Evolutionary conservation across 176 grass and related monocot genomes (phyloP).

Genomic region (Oryza australiensis): DNA sequence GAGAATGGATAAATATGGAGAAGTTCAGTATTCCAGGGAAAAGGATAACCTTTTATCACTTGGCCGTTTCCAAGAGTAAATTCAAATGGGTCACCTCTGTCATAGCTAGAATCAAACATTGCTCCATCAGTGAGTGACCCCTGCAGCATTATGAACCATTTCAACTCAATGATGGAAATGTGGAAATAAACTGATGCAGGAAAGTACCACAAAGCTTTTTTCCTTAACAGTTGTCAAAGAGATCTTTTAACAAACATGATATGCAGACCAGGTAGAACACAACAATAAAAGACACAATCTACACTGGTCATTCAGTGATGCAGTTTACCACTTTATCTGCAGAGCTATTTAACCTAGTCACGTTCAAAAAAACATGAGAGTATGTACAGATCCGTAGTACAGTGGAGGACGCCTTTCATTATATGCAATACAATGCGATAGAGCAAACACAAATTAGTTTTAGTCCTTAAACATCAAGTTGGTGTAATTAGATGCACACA

Average conservation of each 20-base stretch:
- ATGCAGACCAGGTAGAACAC: background rate
- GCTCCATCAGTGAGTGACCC: slow-evolving; percentile 85
- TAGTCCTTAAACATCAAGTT: background rate
- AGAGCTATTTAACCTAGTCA: background rate
- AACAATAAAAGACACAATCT: slow-evolving; percentile 2
- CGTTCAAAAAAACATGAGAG: background rate
- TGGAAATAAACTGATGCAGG: background rate
- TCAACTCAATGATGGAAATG: slow-evolving; percentile 17
- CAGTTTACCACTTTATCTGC: background rate
- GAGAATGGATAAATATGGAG: slow-evolving; percentile 19
- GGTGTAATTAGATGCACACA: background rate
- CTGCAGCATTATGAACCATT: slow-evolving; percentile 48
- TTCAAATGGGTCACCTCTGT: slow-evolving; percentile 90
- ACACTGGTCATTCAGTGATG: background rate
- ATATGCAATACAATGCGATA: background rate
- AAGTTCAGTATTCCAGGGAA: slow-evolving; percentile 3
- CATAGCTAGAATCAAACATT: slow-evolving; percentile 91
- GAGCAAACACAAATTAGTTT: background rate
- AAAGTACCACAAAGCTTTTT: background rate
- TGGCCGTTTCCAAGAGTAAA: slow-evolving; percentile 89
- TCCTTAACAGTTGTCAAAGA: background rate
- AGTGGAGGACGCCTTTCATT: background rate
- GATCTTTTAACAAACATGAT: slow-evolving; percentile 20
- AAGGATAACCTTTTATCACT: slow-evolving; percentile 84
- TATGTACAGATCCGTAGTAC: background rate